Percentiles rank a stretch among this genome's conserved stretches.
Evolutionary conservation across 1,284 basidiomycete genomes (phyloP).

Genomic region (Trichosporon faecale): DNA sequence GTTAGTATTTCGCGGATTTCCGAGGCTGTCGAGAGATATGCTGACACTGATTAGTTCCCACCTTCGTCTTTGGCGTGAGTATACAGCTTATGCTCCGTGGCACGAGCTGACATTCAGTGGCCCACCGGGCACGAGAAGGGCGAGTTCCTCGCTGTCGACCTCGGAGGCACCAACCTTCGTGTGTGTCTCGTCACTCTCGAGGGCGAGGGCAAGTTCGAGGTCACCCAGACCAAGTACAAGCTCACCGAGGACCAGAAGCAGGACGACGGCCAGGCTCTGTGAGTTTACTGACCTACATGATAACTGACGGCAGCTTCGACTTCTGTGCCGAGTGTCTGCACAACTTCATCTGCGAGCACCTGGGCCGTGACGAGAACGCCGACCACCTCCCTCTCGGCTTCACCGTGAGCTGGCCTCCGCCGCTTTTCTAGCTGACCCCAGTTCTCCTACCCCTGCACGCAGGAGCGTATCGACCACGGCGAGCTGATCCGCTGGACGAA

Average conservation of each 20-base stretch:
- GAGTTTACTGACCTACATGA: slow-evolving; percentile 17
- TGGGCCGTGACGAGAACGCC: slow-evolving; percentile 63
- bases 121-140: slow-evolving; percentile 86
- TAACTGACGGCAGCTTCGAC: slow-evolving; percentile 62
- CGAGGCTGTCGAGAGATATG: background rate
- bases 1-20: slow-evolving; percentile 5
- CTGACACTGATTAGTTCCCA: slow-evolving; percentile 67
- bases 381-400: slow-evolving; percentile 82
- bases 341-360: slow-evolving; percentile 72
- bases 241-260: slow-evolving; percentile 98
- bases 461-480: slow-evolving; percentile 91
- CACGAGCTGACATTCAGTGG: slow-evolving; percentile 57
- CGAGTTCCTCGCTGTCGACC: slow-evolving; percentile 88
- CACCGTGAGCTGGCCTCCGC: slow-evolving; percentile 62
- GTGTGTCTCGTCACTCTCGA: slow-evolving; percentile 93
- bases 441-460: slow-evolving; percentile 94
- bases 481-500: slow-evolving; percentile 97
- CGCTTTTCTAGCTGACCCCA: slow-evolving; percentile 41
- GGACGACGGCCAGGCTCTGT: slow-evolving; percentile 83
- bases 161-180: slow-evolving; percentile 95
- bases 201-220: slow-evolving; percentile 92
- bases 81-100: background rate
- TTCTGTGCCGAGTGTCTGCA: slow-evolving; percentile 94
- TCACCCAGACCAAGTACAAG: slow-evolving; percentile 96
- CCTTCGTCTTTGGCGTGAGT: slow-evolving; percentile 80